Percentiles rank a stretch among this genome's conserved stretches.
Conservation (phyloP, 208 protist species). For the Jaenimonas drosophilae region DNA sequence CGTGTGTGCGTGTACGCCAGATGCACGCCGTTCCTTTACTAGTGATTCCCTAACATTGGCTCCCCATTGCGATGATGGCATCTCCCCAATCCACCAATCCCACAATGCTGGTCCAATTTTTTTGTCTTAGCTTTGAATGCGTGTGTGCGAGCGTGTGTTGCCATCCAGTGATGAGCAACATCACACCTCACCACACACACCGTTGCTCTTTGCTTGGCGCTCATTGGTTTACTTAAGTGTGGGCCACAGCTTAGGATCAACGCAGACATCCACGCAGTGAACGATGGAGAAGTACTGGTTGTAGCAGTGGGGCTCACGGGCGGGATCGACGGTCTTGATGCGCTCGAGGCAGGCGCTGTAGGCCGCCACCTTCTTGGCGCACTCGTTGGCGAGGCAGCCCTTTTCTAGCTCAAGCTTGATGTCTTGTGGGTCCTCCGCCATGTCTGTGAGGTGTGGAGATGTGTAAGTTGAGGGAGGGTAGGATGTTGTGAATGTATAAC, state of each 20-base stretch:
- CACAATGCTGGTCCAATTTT: too few species aligned
- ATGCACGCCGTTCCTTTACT: too few species aligned
- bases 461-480: not conserved
- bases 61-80: too few species aligned
- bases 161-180: not conserved
- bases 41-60: too few species aligned
- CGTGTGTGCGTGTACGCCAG: too few species aligned
- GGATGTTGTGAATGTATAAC: not conserved
- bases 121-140: too few species aligned
- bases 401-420: slow-evolving; percentile 73
- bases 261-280: slow-evolving; percentile 75
- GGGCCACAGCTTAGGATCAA: slow-evolving; percentile 68
- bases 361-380: slow-evolving; percentile 40
- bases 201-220: not conserved
- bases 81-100: too few species aligned
- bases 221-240: slow-evolving; percentile 73
- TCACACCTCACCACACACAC: not conserved
- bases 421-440: slow-evolving; percentile 51
- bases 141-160: not conserved
- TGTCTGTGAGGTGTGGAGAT: slow-evolving; percentile 3
- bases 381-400: slow-evolving; percentile 51
- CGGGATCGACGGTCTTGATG: slow-evolving; percentile 44
- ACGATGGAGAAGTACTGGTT: slow-evolving; percentile 73
- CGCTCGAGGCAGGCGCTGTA: slow-evolving; percentile 72
- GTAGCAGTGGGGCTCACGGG: slow-evolving; percentile 71